phyloP scores from a whole-genome alignment of 345 rosid species.

The Populus alba region DNA sequence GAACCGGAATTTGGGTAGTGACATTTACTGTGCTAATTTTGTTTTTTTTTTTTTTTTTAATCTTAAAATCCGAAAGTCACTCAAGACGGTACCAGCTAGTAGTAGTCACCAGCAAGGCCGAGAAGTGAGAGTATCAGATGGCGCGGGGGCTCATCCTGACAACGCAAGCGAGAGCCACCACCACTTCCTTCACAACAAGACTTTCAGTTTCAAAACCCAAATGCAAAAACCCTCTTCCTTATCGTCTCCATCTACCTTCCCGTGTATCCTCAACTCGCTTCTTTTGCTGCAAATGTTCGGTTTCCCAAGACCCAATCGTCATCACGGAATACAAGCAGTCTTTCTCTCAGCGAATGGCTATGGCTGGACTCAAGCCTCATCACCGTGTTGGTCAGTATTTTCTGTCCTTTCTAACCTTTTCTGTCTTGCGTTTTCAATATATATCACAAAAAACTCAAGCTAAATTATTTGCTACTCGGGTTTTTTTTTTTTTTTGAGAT shows the following conservation, averaged over 20 bases:
- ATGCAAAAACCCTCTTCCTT: constrained; percentile 23
- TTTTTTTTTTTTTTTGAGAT: no score
- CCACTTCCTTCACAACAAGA: constrained; percentile 24
- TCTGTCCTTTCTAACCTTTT: neutral
- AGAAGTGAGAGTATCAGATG: constrained; percentile 21
- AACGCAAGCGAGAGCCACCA: constrained; percentile 35
- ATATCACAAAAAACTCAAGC: no score
- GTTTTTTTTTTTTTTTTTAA: no score
- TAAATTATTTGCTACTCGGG: no score
- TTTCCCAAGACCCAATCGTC: constrained; percentile 30
- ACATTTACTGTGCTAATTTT: no score
- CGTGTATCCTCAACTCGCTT: constrained; percentile 28
- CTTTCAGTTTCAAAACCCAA: constrained; percentile 31
- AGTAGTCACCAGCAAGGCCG: neutral
- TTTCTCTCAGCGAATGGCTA: constrained; percentile 69
- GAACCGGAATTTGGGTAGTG: no score
- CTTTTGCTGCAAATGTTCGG: constrained; percentile 38
- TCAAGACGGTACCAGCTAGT: no score
- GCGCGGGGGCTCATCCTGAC: constrained; percentile 43
- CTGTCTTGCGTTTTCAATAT: neutral
- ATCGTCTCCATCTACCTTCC: constrained; percentile 7
- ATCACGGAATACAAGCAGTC: constrained; percentile 40
- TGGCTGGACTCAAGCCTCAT: constrained; percentile 83
- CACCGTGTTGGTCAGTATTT: constrained; percentile 66
- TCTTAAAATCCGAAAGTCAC: no score